phyloP scores from a whole-genome alignment of 2,329 filamentous ascomycete species.

The Botryosphaeria dothidea region DNA sequence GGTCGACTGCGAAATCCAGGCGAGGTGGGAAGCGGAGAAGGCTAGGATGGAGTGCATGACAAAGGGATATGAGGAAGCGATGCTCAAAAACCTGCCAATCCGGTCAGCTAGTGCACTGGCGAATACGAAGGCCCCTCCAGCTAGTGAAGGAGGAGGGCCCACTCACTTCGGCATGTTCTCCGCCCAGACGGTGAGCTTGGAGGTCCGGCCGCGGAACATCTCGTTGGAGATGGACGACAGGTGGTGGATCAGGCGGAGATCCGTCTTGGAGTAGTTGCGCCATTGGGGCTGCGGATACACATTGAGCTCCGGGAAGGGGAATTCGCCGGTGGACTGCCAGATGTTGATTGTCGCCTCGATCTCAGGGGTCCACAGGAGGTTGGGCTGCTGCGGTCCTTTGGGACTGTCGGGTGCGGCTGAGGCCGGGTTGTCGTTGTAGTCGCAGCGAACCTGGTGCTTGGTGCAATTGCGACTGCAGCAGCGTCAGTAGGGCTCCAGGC shows the following conservation, averaged over 20 bases:
- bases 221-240: constrained; percentile 84
- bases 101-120: constrained; percentile 34
- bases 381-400: constrained; percentile 54
- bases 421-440: constrained; percentile 86
- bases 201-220: constrained; percentile 73
- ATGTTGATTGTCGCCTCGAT: constrained; percentile 78
- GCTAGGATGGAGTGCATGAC: constrained; percentile 93
- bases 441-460: constrained; percentile 97
- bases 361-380: constrained; percentile 82
- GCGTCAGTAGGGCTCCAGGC: not conserved
- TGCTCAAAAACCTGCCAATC: constrained; percentile 68
- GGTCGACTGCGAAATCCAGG: constrained; percentile 82
- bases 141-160: constrained; percentile 21
- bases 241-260: constrained; percentile 87
- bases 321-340: constrained; percentile 82
- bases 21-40: constrained; percentile 92
- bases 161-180: constrained; percentile 88
- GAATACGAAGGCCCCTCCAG: constrained; percentile 28
- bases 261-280: constrained; percentile 71
- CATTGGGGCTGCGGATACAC: constrained; percentile 75
- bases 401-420: constrained; percentile 60
- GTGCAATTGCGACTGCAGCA: constrained; percentile 84
- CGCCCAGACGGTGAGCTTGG: constrained; percentile 88
- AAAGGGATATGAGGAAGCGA: constrained; percentile 79
- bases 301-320: constrained; percentile 80